A percentile compares a stretch with the other conserved stretches of the same genome.
These are phyloP conservation scores for Tetracladium maxilliforme DNA, from an alignment of 2,329 filamentous ascomycete species.

Conservation along the genomic window DNA sequence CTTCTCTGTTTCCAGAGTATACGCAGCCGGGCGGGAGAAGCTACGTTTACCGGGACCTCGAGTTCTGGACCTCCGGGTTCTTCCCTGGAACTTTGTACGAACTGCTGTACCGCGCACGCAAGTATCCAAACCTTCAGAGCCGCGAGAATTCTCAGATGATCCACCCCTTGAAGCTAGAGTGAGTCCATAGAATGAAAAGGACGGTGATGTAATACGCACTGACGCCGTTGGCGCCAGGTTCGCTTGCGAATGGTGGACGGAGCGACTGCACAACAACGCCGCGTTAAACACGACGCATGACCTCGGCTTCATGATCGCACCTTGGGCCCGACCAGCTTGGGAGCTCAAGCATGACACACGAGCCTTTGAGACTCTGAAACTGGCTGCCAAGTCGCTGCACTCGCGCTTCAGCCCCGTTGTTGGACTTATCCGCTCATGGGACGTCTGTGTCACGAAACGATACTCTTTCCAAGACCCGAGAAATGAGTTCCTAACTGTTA, in stretches of 20 bases:
- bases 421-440: constrained; percentile 25
- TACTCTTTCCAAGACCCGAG: constrained; percentile 19
- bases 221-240: too few species aligned
- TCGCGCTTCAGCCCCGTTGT: constrained; percentile 18
- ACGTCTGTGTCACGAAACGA: constrained; percentile 21
- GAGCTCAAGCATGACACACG: constrained; percentile 19
- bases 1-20: constrained; percentile 18
- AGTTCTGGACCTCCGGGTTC: constrained; percentile 33
- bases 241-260: constrained; percentile 25
- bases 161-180: constrained; percentile 13
- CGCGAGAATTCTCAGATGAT: constrained; percentile 4
- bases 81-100: constrained; percentile 28
- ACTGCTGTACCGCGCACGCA: constrained; percentile 18
- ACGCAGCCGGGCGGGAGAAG: constrained; percentile 17
- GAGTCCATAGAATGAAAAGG: constrained; percentile 2
- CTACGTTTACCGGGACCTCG: constrained; percentile 22
- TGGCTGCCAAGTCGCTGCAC: constrained; percentile 19
- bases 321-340: constrained; percentile 21
- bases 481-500: constrained; percentile 23
- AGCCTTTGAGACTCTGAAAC: constrained; percentile 17
- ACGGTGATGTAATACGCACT: too few species aligned
- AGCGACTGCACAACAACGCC: constrained; percentile 19
- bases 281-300: constrained; percentile 21
- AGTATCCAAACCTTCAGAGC: constrained; percentile 7
- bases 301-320: constrained; percentile 26